These are phyloP conservation scores for Penicillium sp. DNA, from an alignment of 2,329 filamentous ascomycete genomes.

Conservation along the genomic window DNA sequence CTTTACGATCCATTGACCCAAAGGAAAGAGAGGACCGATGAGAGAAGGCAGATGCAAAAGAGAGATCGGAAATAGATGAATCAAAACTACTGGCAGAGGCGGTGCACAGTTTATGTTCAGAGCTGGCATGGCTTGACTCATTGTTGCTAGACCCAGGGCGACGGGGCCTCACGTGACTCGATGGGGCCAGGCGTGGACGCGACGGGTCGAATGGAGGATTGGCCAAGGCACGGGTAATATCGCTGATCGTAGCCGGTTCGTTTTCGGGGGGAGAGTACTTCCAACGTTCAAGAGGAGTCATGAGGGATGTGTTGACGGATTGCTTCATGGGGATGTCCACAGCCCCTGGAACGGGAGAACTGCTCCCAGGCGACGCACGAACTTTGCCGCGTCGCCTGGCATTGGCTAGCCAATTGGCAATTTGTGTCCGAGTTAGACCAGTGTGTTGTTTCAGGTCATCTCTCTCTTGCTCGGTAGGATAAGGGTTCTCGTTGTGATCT, in stretches of 20 bases:
- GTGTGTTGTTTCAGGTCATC: constrained; percentile 75
- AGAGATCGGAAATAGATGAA: constrained; percentile 56
- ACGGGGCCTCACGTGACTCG: constrained; percentile 36
- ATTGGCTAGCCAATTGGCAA: constrained; percentile 91
- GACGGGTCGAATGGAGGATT: constrained; percentile 40
- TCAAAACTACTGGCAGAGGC: constrained; percentile 57
- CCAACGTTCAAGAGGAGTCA: constrained; percentile 69
- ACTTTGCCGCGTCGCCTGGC: constrained; percentile 80
- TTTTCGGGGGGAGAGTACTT: constrained; percentile 68
- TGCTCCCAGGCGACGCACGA: constrained; percentile 60
- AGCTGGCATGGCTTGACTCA: constrained; percentile 53
- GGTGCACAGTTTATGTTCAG: constrained; percentile 51
- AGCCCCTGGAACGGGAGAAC: constrained; percentile 68
- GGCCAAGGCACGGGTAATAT: constrained; percentile 62
- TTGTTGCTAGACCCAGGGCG: constrained; percentile 49
- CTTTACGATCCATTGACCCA: constrained; percentile 58
- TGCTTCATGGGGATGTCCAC: constrained; percentile 70
- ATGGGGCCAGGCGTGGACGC: constrained; percentile 31
- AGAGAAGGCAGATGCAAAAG: constrained; percentile 58
- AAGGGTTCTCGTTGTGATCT: constrained; percentile 77
- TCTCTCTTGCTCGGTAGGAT: constrained; percentile 85
- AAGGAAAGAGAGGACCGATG: constrained; percentile 57
- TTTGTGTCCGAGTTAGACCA: constrained; percentile 77
- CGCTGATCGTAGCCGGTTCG: constrained; percentile 64
- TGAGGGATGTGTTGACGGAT: constrained; percentile 52